phyloP scores from a whole-genome alignment of 768 basidiomycete species.

The Auriculariales sp. region DNA sequence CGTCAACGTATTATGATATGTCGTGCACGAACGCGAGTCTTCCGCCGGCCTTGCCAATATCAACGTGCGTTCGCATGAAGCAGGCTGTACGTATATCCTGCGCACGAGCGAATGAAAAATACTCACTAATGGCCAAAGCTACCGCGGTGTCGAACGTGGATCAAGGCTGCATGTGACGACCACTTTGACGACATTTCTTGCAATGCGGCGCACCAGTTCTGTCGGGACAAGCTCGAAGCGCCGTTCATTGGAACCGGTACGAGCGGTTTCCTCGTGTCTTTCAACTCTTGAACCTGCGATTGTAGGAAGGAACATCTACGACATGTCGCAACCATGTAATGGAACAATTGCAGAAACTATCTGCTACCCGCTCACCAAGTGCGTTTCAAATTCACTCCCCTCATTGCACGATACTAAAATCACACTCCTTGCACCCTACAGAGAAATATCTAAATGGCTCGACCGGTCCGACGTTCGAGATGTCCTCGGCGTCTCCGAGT shows the following conservation, averaged over 20 bases:
- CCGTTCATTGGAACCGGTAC: no score
- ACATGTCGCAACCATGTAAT: slow-evolving; percentile 48
- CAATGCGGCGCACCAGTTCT: no score
- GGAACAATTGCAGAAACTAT: slow-evolving; percentile 29
- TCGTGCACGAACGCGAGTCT: slow-evolving; percentile 38
- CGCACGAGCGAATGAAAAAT: no score
- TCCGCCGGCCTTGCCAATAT: no score
- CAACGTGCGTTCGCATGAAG: no score
- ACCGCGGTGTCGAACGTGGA: slow-evolving; percentile 28
- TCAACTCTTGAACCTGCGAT: slow-evolving; percentile 3
- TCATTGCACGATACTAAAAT: no score
- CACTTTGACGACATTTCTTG: slow-evolving; percentile 30
- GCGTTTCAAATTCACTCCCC: slow-evolving; percentile 5
- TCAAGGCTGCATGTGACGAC: slow-evolving; percentile 25
- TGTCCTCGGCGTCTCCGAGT: slow-evolving; percentile 47
- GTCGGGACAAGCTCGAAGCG: no score
- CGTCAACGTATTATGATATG: slow-evolving; percentile 34
- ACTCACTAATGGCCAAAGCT: no score
- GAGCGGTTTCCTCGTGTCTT: no score
- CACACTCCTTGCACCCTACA: no score
- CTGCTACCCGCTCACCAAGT: slow-evolving; percentile 47
- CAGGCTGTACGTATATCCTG: no score
- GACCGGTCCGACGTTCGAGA: slow-evolving; percentile 37
- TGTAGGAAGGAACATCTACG: slow-evolving; percentile 40
- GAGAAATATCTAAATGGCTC: slow-evolving; percentile 48